phyloP scores from a whole-genome alignment of 2,329 filamentous ascomycete genomes.

The Rasamsonia emersonii region DNA sequence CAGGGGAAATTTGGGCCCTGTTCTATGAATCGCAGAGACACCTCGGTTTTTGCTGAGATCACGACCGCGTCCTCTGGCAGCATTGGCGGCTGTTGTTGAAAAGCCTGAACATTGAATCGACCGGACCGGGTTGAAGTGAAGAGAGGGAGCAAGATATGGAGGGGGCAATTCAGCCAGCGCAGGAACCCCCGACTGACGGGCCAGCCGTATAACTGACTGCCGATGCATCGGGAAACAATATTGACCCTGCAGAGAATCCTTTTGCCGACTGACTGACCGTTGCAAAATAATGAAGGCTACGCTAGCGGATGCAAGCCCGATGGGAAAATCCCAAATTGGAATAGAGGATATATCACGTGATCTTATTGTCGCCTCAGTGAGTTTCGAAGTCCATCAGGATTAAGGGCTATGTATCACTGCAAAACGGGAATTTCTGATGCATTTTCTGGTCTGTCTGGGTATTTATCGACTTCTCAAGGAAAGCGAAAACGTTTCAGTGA shows the following conservation, averaged over 20 bases:
- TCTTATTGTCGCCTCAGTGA: no score
- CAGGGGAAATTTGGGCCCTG: slow-evolving; percentile 65
- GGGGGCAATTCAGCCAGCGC: slow-evolving; percentile 33
- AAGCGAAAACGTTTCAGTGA: no score
- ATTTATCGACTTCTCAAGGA: no score
- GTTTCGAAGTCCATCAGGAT: no score
- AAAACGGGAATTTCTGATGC: no score
- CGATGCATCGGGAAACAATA: slow-evolving; percentile 25
- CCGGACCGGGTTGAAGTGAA: slow-evolving; percentile 27
- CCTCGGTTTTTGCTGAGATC: slow-evolving; percentile 76
- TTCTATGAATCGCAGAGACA: slow-evolving; percentile 69
- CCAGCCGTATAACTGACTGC: slow-evolving; percentile 24
- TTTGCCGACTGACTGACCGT: no score
- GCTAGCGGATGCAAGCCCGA: no score
- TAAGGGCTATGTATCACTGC: no score
- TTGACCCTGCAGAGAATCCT: slow-evolving; percentile 5
- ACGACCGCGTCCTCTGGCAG: slow-evolving; percentile 44
- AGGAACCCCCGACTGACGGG: slow-evolving; percentile 23
- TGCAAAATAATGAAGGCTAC: no score
- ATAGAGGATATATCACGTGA: no score
- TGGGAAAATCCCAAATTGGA: no score
- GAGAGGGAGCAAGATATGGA: slow-evolving; percentile 35
- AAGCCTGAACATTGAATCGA: slow-evolving; percentile 34
- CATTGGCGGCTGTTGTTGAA: slow-evolving; percentile 44
- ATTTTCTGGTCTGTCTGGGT: no score